phyloP scores from a whole-genome alignment of 129 eudicot genomes.

The Flaveria brownii region DNA sequence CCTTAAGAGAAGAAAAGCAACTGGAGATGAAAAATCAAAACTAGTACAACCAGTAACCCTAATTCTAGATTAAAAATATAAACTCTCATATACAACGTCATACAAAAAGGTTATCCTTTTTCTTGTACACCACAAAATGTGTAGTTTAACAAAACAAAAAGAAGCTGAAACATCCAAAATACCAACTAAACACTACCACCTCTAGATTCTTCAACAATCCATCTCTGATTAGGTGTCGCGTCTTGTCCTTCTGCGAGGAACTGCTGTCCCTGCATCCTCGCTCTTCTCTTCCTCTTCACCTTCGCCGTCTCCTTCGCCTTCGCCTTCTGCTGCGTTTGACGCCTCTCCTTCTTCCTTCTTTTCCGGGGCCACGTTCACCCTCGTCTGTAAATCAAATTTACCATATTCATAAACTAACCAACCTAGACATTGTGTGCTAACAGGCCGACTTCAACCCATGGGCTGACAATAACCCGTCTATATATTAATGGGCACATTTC shows the following conservation, averaged over 20 bases:
- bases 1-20: neutral
- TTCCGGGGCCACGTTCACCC: conserved; percentile 28
- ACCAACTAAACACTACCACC: neutral
- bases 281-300: conserved; percentile 31
- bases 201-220: neutral
- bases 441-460: no score
- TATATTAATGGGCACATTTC: no score
- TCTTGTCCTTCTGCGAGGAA: conserved; percentile 56
- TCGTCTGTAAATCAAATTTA: conserved; percentile 23
- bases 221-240: conserved; percentile 44
- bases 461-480: no score
- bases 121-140: conserved; percentile 23
- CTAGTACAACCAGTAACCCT: neutral
- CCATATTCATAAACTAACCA: neutral
- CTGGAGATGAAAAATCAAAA: neutral
- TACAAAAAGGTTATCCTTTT: conserved; percentile 24
- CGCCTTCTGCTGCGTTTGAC: conserved; percentile 34
- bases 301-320: conserved; percentile 39
- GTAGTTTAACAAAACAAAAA: conserved; percentile 21
- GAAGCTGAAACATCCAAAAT: neutral
- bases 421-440: no score
- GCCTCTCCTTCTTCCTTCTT: conserved; percentile 40
- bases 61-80: neutral
- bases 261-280: conserved; percentile 25
- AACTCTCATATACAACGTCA: conserved; percentile 49